Evolutionary conservation across 305 asterid genomes (phyloP), one percentile per base, ranked within the genome.

Genomic region (Andrographis paniculata): DNA sequence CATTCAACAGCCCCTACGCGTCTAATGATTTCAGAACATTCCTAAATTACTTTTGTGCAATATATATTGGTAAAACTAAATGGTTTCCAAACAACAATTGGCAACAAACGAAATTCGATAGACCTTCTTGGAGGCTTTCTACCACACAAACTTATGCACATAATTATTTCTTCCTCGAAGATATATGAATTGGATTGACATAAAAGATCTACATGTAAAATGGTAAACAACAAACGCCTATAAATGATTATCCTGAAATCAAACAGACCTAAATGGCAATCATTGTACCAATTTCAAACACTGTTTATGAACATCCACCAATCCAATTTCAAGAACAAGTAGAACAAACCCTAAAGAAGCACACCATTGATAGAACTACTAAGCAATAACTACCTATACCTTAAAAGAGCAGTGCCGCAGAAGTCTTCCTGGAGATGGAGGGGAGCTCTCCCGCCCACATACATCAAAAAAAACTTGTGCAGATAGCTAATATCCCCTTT

Each of bases 401-500:
- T 84, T 59, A 88, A 74, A 65, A 88, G 93, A 47, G 82, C 97
- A 61, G 97, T 82, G 55, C 97, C 97, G 43, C 97, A 88, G 48
- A 88, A 88, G 65, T 88, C 95, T 64, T 88, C 97, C 62, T 88
- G 97, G 61, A 88, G 77, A 74, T 85, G 95, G 46, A 84, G 87
- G 6, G 95, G 95, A 9, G 53, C 78, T 71, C 97, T 77, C 47
- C 95, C 97, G 48, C 97, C 95, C 12, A 88, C 95, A 59, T 88
- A 88, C 93, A 82, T 84, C 91, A 84, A 61, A 55, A 88, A 88
- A 73, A 82, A 88, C 72, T 85, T 88, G 71, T 67, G 94, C 70
- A 88, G 67, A 68, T 84, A 88, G 66, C 93, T 84, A 41, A 88
- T 85, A 39, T 88, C 95, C 75, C 97, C 97, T 76, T 85, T 88